Base-by-base conservation (phyloP, 148 eudicot genomes). In the Gaultheria prostrata region DNA sequence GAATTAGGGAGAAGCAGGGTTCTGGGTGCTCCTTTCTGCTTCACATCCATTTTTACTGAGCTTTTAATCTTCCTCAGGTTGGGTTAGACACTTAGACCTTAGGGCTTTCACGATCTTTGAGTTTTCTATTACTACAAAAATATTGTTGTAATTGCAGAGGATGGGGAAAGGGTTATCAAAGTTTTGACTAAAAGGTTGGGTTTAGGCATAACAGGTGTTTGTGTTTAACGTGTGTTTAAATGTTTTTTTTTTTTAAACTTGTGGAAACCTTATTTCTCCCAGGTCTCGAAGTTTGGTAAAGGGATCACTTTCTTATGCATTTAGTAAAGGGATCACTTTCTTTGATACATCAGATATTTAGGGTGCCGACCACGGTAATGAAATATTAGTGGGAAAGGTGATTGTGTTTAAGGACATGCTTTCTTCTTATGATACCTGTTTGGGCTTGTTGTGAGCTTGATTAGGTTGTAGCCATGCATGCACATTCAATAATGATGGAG, bases 311-410 rank as follows among this genome's bases (percentile, higher is more conserved):
- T n/a, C n/a, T n/a, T 86, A 88, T 81, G 95, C 94, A 10, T 94
- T 90, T 80, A 80, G 70, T 77, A 88, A 82, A 83, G 95, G 98
- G 28, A 85, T 94, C 79, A 92, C 98, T 18, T 91, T 91, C 80
- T 90, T 93, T 46, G 95, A 94, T 70, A 94, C 95, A 12, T 85
- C 98, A 11, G 93, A 94, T 89, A 84, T 89, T 43, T 92, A 94
- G 85, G 98, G 95, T 18, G 86, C 80, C 30, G 78, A 86, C 75
- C 73, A 82, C 81, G 79, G 88, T 20, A 92, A 94, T 82, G 98
- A 94, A 89, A 89, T 88, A 69, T 81, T 94, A 45, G 85, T 92
- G 54, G 95, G 92, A 49, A 91, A 94, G 98, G 95, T 94, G 86
- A 30, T 35, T n/a, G 30, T 24, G 3, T 65, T 0, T 20, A 17